Conservation (phyloP, 108 stramenopile genomes). For the Conticribra guillardii region DNA sequence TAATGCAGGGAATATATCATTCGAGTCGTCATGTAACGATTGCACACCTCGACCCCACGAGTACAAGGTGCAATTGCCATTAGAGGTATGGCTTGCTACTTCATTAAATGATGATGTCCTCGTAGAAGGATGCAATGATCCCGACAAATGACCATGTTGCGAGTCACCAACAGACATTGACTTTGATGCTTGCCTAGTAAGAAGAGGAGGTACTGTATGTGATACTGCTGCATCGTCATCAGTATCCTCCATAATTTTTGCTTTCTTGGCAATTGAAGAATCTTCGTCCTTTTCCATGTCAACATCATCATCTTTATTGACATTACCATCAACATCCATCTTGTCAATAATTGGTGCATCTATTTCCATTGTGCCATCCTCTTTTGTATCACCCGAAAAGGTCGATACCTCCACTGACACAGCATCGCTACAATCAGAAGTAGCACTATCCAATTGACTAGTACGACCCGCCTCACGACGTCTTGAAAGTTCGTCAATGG, state of each 20-base stretch:
- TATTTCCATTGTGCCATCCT: too few species aligned
- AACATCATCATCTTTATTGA: slow-evolving; percentile 10
- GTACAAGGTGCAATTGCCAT: slow-evolving; percentile 38
- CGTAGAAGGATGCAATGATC: slow-evolving; percentile 17
- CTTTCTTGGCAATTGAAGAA: not conserved
- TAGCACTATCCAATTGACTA: too few species aligned
- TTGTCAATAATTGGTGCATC: not conserved
- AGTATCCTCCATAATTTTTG: slow-evolving; percentile 10
- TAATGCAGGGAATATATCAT: slow-evolving; percentile 19
- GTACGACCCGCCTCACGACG: too few species aligned
- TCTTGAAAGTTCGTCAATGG: too few species aligned
- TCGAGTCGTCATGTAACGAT: slow-evolving; percentile 56
- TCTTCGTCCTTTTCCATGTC: slow-evolving; percentile 12
- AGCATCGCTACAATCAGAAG: too few species aligned
- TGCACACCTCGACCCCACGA: slow-evolving; percentile 54
- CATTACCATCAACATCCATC: slow-evolving; percentile 3
- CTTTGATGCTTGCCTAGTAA: not conserved
- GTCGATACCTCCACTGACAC: not conserved
- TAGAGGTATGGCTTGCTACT: not conserved
- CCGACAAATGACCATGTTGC: slow-evolving; percentile 14
- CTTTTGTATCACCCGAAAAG: too few species aligned
- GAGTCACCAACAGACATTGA: slow-evolving; percentile 4
- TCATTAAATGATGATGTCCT: slow-evolving; percentile 4
- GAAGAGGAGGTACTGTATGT: slow-evolving; percentile 11
- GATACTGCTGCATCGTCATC: slow-evolving; percentile 12